A percentile compares a stretch with the other conserved stretches of the same genome.
Evolutionary conservation across 2,329 filamentous ascomycete species (phyloP).

Genomic region (Ciborinia camelliae): DNA sequence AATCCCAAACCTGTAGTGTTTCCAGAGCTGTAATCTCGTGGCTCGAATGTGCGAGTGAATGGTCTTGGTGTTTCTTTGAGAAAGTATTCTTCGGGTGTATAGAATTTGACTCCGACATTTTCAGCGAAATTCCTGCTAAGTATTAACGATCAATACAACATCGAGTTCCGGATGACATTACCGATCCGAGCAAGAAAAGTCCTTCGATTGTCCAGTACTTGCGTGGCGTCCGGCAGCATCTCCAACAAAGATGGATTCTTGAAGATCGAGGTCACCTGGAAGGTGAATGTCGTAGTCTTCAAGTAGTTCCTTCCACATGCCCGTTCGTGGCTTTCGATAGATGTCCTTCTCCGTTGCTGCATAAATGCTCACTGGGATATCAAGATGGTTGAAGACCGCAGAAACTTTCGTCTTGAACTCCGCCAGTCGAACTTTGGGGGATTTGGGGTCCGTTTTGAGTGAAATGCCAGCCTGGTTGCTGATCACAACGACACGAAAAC

Average conservation of each 20-base stretch:
- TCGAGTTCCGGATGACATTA: constrained; percentile 19
- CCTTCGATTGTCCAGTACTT: constrained; percentile 46
- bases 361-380: constrained; percentile 76
- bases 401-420: constrained; percentile 82
- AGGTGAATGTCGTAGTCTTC: constrained; percentile 45
- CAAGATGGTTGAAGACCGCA: constrained; percentile 65
- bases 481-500: constrained; percentile 73
- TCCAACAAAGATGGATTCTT: constrained; percentile 78
- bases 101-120: constrained; percentile 76
- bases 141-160: constrained; percentile 21
- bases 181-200: constrained; percentile 63
- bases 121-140: constrained; percentile 69
- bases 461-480: constrained; percentile 87
- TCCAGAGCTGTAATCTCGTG: constrained; percentile 52
- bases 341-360: constrained; percentile 80
- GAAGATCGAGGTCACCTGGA: constrained; percentile 60
- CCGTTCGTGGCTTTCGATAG: constrained; percentile 80
- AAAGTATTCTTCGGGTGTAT: constrained; percentile 92
- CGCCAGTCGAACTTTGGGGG: constrained; percentile 60
- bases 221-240: constrained; percentile 70
- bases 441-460: constrained; percentile 69
- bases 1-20: constrained; percentile 27
- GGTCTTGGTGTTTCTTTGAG: constrained; percentile 62
- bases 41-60: constrained; percentile 70
- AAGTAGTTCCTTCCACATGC: constrained; percentile 78